These are phyloP conservation scores for Micromonas pusilla DNA, from an alignment of 139 green algal species.

Conservation along the genomic window DNA sequence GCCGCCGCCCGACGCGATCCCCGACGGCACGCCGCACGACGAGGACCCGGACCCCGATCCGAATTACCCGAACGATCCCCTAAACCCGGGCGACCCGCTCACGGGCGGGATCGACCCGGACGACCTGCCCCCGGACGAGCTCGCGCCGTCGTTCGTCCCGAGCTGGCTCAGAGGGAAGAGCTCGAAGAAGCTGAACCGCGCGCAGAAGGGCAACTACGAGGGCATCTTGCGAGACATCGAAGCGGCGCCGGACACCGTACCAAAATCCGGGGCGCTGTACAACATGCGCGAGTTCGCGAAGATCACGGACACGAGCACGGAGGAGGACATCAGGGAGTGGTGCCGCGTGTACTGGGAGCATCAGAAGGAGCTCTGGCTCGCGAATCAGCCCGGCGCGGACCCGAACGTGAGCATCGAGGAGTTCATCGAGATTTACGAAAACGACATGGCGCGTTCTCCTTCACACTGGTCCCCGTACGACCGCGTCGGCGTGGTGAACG, in stretches of 20 bases:
- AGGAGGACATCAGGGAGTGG: not conserved
- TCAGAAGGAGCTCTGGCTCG: not conserved
- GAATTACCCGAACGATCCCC: no score
- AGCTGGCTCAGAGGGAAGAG: not conserved
- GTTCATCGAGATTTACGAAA: not conserved
- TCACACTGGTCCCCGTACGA: no score
- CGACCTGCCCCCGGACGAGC: not conserved
- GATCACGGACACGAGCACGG: not conserved
- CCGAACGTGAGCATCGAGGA: not conserved
- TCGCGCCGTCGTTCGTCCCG: not conserved
- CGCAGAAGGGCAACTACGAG: slow-evolving; percentile 12
- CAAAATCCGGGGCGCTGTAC: not conserved
- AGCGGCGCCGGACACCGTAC: not conserved
- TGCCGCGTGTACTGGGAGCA: not conserved
- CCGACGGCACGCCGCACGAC: no score
- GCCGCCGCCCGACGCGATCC: no score
- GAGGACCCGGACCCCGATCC: no score
- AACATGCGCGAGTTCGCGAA: not conserved
- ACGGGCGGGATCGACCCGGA: no score
- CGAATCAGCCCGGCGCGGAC: no score
- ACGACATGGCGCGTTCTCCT: not conserved
- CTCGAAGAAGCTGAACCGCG: not conserved
- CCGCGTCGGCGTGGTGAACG: no score
- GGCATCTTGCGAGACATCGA: slow-evolving; percentile 16
- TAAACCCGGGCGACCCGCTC: no score